Conservation (phyloP, 768 basidiomycete species). For the Leccinum ochraceum region DNA sequence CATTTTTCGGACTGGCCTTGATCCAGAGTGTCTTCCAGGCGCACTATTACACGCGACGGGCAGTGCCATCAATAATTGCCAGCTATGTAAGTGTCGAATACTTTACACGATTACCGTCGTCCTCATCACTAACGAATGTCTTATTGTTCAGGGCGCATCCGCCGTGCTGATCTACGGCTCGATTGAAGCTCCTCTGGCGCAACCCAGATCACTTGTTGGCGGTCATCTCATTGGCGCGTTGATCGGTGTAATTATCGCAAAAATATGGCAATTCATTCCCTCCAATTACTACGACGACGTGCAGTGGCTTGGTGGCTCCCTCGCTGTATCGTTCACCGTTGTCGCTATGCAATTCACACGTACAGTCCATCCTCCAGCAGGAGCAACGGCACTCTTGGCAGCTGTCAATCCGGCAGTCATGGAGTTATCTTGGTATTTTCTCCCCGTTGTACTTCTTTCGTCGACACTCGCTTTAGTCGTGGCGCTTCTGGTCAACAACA, state of each 20-base stretch:
- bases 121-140: neutral
- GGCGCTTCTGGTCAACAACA: conserved; percentile 51
- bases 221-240: conserved; percentile 45
- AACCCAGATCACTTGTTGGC: conserved; percentile 51
- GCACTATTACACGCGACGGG: conserved; percentile 46
- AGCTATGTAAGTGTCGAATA: conserved; percentile 20
- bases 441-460: conserved; percentile 53
- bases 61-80: conserved; percentile 31
- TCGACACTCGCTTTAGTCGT: conserved; percentile 37
- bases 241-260: conserved; percentile 49
- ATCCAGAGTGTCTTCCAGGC: conserved; percentile 54
- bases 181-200: conserved; percentile 53
- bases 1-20: conserved; percentile 49
- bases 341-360: conserved; percentile 54
- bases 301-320: conserved; percentile 39
- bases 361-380: conserved; percentile 58
- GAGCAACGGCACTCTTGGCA: conserved; percentile 58
- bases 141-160: conserved; percentile 46
- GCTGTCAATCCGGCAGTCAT: conserved; percentile 43
- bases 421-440: conserved; percentile 52
- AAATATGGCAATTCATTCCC: conserved; percentile 48
- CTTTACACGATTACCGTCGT: neutral
- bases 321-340: conserved; percentile 44
- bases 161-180: conserved; percentile 56
- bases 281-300: conserved; percentile 46